phyloP scores from a whole-genome alignment of 2,329 filamentous ascomycete genomes.

The Gaeumannomyces sp. region DNA sequence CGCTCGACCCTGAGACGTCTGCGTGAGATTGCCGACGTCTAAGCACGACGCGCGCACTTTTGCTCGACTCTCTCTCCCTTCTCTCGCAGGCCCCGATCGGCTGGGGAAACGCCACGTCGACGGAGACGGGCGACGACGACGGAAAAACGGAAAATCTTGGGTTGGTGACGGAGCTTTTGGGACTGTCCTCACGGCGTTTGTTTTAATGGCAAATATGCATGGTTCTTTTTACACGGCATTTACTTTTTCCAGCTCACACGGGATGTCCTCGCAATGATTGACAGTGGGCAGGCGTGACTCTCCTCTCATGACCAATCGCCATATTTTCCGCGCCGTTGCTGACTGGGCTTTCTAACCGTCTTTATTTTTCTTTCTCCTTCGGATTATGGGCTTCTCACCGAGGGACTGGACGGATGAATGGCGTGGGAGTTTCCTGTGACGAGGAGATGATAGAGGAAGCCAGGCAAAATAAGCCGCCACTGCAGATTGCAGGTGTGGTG shows the following conservation, averaged over 20 bases:
- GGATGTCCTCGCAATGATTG: not conserved
- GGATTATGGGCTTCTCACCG: too few species aligned
- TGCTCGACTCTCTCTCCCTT: conserved; percentile 5
- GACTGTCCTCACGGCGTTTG: conserved; percentile 1
- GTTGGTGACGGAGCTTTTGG: conserved; percentile 1
- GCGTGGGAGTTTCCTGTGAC: not conserved
- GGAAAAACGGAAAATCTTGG: not conserved
- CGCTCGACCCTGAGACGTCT: conserved; percentile 11
- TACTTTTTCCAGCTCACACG: not conserved
- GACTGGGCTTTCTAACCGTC: not conserved
- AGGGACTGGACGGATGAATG: not conserved
- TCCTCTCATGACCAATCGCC: not conserved
- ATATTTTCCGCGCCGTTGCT: not conserved
- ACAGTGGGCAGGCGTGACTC: not conserved
- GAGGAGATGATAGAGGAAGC: not conserved
- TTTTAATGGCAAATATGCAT: not conserved
- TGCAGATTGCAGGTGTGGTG: not conserved
- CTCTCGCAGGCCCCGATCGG: conserved; percentile 2
- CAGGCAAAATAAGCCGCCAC: not conserved
- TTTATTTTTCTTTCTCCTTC: not conserved
- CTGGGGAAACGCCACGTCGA: not conserved
- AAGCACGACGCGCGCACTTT: conserved; percentile 1
- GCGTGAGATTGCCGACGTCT: conserved; percentile 11
- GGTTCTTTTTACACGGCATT: not conserved
- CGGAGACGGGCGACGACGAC: not conserved